These are phyloP conservation scores for Antarctomyces pellizariae DNA, from an alignment of 495 filamentous ascomycete genomes.

Conservation along the genomic window DNA sequence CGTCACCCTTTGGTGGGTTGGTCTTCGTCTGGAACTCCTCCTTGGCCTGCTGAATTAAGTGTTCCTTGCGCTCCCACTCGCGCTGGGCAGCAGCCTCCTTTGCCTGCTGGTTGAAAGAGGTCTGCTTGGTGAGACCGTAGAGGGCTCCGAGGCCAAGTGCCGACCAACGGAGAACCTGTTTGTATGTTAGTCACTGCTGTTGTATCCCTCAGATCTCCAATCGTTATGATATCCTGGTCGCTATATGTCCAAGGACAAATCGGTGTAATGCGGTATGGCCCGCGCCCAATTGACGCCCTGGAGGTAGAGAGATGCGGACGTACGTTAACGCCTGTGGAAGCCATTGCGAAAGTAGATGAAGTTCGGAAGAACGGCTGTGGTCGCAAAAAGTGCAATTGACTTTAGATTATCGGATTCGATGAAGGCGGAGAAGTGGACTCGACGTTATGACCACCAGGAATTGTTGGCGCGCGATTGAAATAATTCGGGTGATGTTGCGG, in stretches of 20 bases:
- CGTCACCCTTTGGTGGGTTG: slow-evolving; percentile 28
- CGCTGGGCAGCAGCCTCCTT: slow-evolving; percentile 41
- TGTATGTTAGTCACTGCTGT: slow-evolving; percentile 1
- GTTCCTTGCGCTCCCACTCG: slow-evolving; percentile 71
- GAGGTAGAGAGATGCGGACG: slow-evolving; percentile 14
- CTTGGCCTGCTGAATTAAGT: slow-evolving; percentile 77
- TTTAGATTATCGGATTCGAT: too few species aligned
- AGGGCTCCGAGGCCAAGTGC: slow-evolving; percentile 69
- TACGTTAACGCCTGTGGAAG: slow-evolving; percentile 40
- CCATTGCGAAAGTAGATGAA: too few species aligned
- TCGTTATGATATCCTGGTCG: too few species aligned
- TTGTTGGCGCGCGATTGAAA: too few species aligned
- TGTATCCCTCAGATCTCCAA: too few species aligned
- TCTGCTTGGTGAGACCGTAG: slow-evolving; percentile 86
- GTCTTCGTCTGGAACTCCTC: slow-evolving; percentile 65
- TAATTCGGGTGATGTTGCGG: too few species aligned
- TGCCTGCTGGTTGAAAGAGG: slow-evolving; percentile 38
- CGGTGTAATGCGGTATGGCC: too few species aligned
- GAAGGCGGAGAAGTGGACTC: too few species aligned
- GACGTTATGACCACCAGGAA: too few species aligned
- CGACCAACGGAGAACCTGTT: slow-evolving; percentile 82
- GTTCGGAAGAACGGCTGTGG: too few species aligned
- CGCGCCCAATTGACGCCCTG: background rate
- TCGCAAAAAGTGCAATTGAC: too few species aligned
- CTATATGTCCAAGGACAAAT: too few species aligned